Evolutionary conservation across 257 asterid species (phyloP).

Genomic region (Knoxia roxburghii): DNA sequence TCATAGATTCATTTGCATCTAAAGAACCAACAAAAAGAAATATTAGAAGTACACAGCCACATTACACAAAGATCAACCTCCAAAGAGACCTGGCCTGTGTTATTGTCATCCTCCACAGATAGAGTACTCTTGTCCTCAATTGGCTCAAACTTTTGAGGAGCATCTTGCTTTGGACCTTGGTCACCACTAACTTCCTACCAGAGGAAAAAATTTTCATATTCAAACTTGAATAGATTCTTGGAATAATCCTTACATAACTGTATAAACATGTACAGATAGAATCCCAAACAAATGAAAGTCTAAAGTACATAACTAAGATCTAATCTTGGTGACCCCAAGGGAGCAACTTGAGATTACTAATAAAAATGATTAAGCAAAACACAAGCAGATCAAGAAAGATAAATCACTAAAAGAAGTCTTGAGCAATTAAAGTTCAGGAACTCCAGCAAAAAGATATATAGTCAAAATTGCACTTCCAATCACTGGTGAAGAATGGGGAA

Average conservation of each 20-base stretch:
- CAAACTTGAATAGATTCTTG: neutral
- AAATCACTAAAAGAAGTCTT: neutral
- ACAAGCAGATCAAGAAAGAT: neutral
- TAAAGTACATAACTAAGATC: neutral
- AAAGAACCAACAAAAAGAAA: neutral
- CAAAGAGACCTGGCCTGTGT: constrained; percentile 1
- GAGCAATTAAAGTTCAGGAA: neutral
- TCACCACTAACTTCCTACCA: constrained; percentile 15
- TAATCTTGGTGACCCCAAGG: neutral
- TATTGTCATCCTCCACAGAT: constrained; percentile 14
- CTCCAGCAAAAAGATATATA: neutral
- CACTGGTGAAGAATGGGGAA: neutral
- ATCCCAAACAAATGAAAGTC: neutral
- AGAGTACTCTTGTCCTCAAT: constrained; percentile 10
- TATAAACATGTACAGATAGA: neutral
- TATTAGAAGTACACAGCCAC: neutral
- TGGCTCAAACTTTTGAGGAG: constrained; percentile 1
- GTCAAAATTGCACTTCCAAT: neutral
- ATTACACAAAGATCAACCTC: constrained; percentile 17
- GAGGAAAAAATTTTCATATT: neutral
- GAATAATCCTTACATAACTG: neutral
- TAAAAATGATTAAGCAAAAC: neutral
- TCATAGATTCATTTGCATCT: no score
- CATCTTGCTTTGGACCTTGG: constrained; percentile 16
- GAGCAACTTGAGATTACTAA: neutral